Evolutionary conservation across 805 yeast genomes (phyloP).

Genomic region (Candida mattraensis): DNA sequence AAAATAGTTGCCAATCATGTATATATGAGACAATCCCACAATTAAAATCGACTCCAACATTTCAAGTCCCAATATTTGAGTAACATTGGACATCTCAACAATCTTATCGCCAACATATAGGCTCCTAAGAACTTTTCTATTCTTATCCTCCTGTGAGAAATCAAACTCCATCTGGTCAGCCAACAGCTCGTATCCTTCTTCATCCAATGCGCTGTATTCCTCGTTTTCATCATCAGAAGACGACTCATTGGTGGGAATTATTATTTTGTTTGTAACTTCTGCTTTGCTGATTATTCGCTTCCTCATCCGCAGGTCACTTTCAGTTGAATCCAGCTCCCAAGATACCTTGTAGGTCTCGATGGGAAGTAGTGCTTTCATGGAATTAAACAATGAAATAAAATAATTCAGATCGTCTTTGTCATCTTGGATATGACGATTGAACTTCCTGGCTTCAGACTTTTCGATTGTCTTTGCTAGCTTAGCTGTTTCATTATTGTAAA

Average conservation of each 20-base stretch:
- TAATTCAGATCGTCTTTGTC: conserved; percentile 57
- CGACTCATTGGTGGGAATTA: conserved; percentile 31
- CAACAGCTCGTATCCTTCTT: conserved; percentile 37
- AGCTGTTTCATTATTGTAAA: conserved; percentile 28
- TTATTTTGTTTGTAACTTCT: conserved; percentile 18
- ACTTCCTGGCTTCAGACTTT: conserved; percentile 47
- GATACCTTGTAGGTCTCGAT: conserved; percentile 19
- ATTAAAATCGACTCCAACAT: conserved; percentile 75
- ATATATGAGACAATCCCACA: conserved; percentile 62
- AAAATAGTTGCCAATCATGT: conserved; percentile 69
- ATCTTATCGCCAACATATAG: conserved; percentile 71
- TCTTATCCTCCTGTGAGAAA: conserved; percentile 56
- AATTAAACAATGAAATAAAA: conserved; percentile 47
- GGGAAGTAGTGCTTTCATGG: conserved; percentile 39
- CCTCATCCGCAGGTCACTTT: conserved; percentile 68
- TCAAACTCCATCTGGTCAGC: conserved; percentile 40
- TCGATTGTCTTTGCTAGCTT: conserved; percentile 40
- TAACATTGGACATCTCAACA: conserved; percentile 69
- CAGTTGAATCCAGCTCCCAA: conserved; percentile 65
- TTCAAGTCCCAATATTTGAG: conserved; percentile 74
- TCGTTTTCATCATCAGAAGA: conserved; percentile 3
- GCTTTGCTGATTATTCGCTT: conserved; percentile 54
- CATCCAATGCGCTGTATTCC: conserved; percentile 4
- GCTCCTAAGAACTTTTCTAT: conserved; percentile 70
- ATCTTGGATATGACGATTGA: conserved; percentile 61